These are phyloP conservation scores for peach (Prunus persica) DNA, from an alignment of 306 rosid species.

Conservation along the genomic window DNA sequence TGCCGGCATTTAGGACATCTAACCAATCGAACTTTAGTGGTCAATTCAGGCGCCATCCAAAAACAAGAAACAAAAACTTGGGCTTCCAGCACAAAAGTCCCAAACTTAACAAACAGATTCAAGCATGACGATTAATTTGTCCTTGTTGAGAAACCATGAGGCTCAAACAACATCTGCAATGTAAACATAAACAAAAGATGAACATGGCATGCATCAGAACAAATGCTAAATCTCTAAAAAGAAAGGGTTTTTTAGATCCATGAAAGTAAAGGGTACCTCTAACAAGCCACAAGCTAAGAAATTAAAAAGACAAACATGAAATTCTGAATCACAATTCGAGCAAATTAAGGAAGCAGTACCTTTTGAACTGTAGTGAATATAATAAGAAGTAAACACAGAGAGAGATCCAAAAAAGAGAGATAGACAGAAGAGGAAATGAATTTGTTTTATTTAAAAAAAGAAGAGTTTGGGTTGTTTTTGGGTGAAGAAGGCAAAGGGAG, in stretches of 20 bases:
- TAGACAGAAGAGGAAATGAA: background rate
- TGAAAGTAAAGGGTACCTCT: too few relatives aligned
- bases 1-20: conserved; percentile 68
- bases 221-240: background rate
- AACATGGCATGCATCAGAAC: background rate
- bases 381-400: background rate
- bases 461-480: background rate
- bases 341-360: background rate
- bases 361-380: background rate
- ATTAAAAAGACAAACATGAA: background rate
- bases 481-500: background rate
- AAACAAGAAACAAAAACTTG: conserved; percentile 16
- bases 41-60: conserved; percentile 46
- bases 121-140: background rate
- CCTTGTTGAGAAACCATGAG: too few relatives aligned
- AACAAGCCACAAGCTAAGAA: background rate
- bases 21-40: conserved; percentile 59
- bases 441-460: background rate
- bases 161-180: conserved; percentile 31
- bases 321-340: background rate
- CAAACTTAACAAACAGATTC: conserved; percentile 8
- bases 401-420: background rate
- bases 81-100: conserved; percentile 18
- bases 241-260: conserved; percentile 3
- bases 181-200: conserved; percentile 3